Base-by-base conservation (phyloP, 176 grass and related monocot genomes). In the Juncus effusus region DNA sequence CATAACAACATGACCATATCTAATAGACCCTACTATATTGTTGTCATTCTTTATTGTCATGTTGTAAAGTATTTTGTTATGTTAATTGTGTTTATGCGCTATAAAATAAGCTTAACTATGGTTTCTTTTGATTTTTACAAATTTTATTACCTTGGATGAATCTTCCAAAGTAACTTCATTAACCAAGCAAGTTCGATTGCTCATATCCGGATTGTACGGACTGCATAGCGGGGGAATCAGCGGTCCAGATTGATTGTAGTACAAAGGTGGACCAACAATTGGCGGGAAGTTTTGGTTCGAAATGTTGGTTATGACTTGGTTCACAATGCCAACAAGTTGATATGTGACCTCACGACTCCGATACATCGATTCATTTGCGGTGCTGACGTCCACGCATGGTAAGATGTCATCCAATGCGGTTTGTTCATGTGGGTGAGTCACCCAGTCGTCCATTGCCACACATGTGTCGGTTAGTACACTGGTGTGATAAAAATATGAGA, bases 181-280 rank as follows among this genome's bases (percentile, higher is more conserved):
- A 10, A 50, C 13, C 53, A 74, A 59, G 54, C 94, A 99, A 0
- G 53, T 15, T 7, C 85, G 77, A 5, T 66, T 61, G 28, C 45
- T 89, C 83, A 99, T 65, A 77, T 90, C 83, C 9, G 60, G 36
- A 38, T 73, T 93, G 64, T 82, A 87, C 0, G 94, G 94, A 77
- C 84, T 82, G 80, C 94, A 99, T 15, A 99, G 85, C 8, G 35
- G 1, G 0, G 88, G 88, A 83, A 99, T 90, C 13, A 70, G 66
- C 0, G 85, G 94, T 0, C 94, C 94, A 4, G 94, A 99, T 64
- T 99, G 94, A 63, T 99, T 99, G 69, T 80, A 93, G 58, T 92
- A 93, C n/a, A 99, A 65, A 42, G 80, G 80, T 54, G 59, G 19
- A 53, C 69, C 69, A 14, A 81, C 10, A 0, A 35, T 41, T 5